Evolutionary conservation across 371 early-diverging fungal genomes (phyloP).

Genomic region (Fennellomyces sp.): DNA sequence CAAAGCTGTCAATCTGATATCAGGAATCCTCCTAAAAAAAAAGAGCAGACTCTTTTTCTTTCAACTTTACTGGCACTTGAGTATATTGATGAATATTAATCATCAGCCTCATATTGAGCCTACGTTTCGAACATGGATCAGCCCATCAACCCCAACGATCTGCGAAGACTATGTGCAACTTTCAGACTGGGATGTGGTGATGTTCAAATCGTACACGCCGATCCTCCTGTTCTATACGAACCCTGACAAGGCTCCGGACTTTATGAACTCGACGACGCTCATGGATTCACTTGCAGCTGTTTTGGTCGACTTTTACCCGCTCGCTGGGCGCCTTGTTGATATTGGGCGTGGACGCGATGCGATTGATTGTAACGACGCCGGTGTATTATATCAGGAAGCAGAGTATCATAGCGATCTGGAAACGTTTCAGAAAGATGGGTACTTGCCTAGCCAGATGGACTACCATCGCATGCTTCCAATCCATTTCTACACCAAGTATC

Average conservation of each 20-base stretch:
- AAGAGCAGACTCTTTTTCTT: neutral
- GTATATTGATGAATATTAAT: neutral
- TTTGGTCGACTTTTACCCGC: conserved; percentile 34
- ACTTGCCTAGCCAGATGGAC: conserved; percentile 39
- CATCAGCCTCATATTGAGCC: conserved; percentile 15
- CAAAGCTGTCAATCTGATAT: too few relatives aligned
- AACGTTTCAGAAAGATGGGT: conserved; percentile 24
- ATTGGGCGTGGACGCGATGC: conserved; percentile 41
- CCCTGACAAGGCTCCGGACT: conserved; percentile 15
- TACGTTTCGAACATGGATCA: conserved; percentile 20
- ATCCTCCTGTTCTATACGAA: conserved; percentile 36
- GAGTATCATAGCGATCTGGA: conserved; percentile 26
- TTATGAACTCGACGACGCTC: conserved; percentile 32
- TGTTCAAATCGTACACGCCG: conserved; percentile 47
- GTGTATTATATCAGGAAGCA: conserved; percentile 42
- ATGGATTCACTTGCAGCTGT: conserved; percentile 19
- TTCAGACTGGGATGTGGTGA: conserved; percentile 49
- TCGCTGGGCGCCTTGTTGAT: conserved; percentile 39
- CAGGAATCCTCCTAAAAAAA: neutral
- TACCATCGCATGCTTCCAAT: conserved; percentile 45
- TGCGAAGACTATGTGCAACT: conserved; percentile 18
- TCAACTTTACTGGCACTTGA: neutral
- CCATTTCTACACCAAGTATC: conserved; percentile 35
- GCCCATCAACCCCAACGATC: conserved; percentile 25
- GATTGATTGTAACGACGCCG: conserved; percentile 35